A percentile compares a stretch with the other conserved stretches of the same genome.
phyloP scores from a whole-genome alignment of 495 filamentous ascomycete genomes.

The Massariosphaeria phaeospora region DNA sequence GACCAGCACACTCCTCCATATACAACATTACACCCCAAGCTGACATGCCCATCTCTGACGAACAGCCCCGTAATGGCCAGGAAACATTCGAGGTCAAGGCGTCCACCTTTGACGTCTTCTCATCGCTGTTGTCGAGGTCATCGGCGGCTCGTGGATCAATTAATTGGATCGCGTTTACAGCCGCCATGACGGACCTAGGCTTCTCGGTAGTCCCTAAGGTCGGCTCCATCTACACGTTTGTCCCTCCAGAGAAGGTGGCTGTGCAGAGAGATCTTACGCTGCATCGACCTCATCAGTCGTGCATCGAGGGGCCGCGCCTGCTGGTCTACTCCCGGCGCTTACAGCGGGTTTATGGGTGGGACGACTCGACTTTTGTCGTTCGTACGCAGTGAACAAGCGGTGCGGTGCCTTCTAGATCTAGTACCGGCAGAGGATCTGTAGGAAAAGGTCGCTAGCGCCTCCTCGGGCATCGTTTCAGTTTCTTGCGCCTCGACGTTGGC shows the following conservation, averaged over 20 bases:
- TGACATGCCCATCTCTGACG: not conserved
- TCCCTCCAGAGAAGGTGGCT: conserved; percentile 1
- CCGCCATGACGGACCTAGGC: conserved; percentile 2
- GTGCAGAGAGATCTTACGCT: conserved; percentile 1
- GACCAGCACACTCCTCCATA: conserved; percentile 3
- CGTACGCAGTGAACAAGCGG: not conserved
- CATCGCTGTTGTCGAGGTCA: conserved; percentile 4
- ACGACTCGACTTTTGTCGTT: conserved; percentile 2
- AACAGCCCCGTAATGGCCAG: not conserved
- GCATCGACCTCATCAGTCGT: conserved; percentile 1
- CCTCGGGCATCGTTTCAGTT: too few species aligned
- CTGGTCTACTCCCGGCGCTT: not conserved
- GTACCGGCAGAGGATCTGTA: too few species aligned
- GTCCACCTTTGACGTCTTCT: conserved; percentile 6
- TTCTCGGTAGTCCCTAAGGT: conserved; percentile 9
- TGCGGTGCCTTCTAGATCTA: not conserved
- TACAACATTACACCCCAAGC: conserved; percentile 1
- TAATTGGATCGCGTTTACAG: conserved; percentile 1
- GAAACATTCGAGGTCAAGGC: conserved; percentile 1
- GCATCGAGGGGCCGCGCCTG: conserved; percentile 4
- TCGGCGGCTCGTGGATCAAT: conserved; percentile 8
- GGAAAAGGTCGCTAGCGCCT: too few species aligned
- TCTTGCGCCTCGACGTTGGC: too few species aligned
- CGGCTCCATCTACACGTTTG: conserved; percentile 10
- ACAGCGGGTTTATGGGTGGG: conserved; percentile 9